A percentile compares a stretch with the other conserved stretches of the same genome.
phyloP scores from a whole-genome alignment of 139 green algal species.

The Chlamydomonas sphaeroides region DNA sequence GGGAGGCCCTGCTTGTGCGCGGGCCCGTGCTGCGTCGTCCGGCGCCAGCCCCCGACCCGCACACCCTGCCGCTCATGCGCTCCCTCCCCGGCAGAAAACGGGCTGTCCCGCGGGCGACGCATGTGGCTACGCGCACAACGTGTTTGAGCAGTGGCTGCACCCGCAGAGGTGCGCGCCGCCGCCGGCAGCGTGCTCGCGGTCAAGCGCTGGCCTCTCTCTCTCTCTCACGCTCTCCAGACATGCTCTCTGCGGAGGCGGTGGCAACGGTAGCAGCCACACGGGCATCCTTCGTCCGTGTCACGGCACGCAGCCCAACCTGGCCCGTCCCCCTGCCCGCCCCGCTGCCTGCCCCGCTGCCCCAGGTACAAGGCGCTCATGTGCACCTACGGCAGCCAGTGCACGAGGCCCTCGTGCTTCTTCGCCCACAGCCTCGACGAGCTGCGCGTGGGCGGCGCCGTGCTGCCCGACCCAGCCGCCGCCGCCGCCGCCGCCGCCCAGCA shows the following conservation, averaged over 20 bases:
- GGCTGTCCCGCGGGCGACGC: slow-evolving; percentile 68
- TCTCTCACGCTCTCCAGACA: no score
- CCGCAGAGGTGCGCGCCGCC: slow-evolving; percentile 52
- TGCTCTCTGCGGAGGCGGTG: no score
- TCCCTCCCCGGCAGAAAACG: not conserved
- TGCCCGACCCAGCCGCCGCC: not conserved
- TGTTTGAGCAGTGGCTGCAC: slow-evolving; percentile 90
- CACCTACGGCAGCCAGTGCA: slow-evolving; percentile 42
- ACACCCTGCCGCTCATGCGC: not conserved
- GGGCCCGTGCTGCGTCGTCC: not conserved
- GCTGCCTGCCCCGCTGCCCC: no score
- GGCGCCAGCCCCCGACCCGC: not conserved
- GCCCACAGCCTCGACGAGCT: slow-evolving; percentile 89
- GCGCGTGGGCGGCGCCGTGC: slow-evolving; percentile 55
- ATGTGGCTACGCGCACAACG: slow-evolving; percentile 88
- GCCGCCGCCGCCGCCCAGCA: slow-evolving; percentile 30
- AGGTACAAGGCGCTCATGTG: slow-evolving; percentile 45
- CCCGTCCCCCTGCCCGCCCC: no score
- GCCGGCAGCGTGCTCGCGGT: no score
- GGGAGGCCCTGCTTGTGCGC: no score
- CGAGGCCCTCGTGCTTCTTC: slow-evolving; percentile 88
- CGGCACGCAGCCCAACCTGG: no score
- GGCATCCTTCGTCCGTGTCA: no score
- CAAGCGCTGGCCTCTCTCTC: no score
- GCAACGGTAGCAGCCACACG: no score